Evolutionary conservation across 148 eudicot species (phyloP).

Genomic region (Spergularia bocconei): DNA sequence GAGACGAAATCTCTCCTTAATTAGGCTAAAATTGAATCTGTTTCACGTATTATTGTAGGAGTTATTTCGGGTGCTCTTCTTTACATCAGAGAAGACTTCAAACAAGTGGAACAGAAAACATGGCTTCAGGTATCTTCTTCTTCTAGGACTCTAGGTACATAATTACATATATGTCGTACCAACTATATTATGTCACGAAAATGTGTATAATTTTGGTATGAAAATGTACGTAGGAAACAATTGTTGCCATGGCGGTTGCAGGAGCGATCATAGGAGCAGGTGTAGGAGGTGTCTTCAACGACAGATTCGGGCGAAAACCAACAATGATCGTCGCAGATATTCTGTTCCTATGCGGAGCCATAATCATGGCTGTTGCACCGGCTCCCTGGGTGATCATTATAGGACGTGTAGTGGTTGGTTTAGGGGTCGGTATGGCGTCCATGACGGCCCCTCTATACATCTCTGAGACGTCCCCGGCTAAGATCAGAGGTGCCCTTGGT

Average conservation of each 20-base stretch:
- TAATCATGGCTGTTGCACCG: conserved; percentile 15
- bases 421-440: conserved; percentile 30
- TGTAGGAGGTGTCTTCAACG: conserved; percentile 18
- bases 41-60: conserved; percentile 3
- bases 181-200: too few relatives aligned
- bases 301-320: conserved; percentile 15
- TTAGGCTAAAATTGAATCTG: too few relatives aligned
- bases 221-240: conserved; percentile 14
- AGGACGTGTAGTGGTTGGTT: conserved; percentile 17
- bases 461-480: conserved; percentile 27
- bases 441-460: conserved; percentile 23
- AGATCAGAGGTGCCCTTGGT: conserved; percentile 26
- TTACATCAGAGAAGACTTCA: conserved; percentile 23
- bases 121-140: conserved; percentile 17
- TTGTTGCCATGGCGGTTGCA: conserved; percentile 25
- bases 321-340: conserved; percentile 20
- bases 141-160: too few relatives aligned
- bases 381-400: conserved; percentile 20
- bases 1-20: too few relatives aligned
- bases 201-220: neutral
- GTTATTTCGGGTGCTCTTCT: conserved; percentile 26
- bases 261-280: conserved; percentile 29
- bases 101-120: conserved; percentile 15
- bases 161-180: too few relatives aligned
- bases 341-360: conserved; percentile 10